Evolutionary conservation across 164 flowering plant species (phyloP), one percentile per base, ranked within the genome.

Genomic region (Berberis vulgaris): DNA sequence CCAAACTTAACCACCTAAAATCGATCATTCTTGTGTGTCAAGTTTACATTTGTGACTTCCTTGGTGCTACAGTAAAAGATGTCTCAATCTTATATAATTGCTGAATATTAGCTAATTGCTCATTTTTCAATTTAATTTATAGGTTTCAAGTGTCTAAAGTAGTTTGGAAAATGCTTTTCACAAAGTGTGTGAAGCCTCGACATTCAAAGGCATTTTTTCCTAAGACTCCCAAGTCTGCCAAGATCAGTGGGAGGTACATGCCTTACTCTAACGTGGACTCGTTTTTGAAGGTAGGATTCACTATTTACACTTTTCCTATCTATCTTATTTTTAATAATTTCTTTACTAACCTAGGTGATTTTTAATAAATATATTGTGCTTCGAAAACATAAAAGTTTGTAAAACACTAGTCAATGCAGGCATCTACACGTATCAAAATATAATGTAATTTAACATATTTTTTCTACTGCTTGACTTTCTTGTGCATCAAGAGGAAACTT

Each of bases 211-310:
- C 71, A 44, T 68, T 65, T 59, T 62, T 72, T 45, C 64, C 65
- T 65, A 68, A 72, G 43, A 75, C 79, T 11, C 59, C 61, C 64
- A 71, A 68, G 45, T 73, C 77, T 54, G 71, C 69, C 64, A 81
- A 77, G 82, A 73, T 72, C 63, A 74, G 84, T 55, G 75, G 88
- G 68, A 81, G 82, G 67, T 84, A 86, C 64, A 74, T 61, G 79
- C 87, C 86, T 63, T 84, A 84, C 67, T 83, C 83, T 44, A 83
- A 86, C 68, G 86, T 86, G 41, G 92, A 83, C 71, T 76, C 82
- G 42, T 86, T 83, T 80, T 65, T 86, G 67, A 84, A 84, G 88
- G 92, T 86, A 76, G 62, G 67, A 5, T 53, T 2, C 41, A 26
- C 4, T 49, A 5, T 62, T 26, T 26, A 26, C 26, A 26, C 26